Conservation (phyloP, 1,284 basidiomycete species). For the Apiotrichum akiyoshidainum region DNA sequence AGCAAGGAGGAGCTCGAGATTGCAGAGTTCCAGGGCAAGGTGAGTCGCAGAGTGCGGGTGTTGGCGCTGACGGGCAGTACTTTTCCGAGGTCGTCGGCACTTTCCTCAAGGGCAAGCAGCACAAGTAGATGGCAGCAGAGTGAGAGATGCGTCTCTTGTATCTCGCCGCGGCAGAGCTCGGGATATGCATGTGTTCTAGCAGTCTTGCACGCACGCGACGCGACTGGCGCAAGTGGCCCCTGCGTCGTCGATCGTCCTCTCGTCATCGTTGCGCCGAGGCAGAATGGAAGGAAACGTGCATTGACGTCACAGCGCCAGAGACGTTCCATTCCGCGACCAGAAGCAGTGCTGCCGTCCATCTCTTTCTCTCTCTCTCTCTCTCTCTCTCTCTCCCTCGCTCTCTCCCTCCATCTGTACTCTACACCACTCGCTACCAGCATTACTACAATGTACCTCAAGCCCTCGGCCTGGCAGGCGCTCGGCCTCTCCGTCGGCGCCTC, state of each 20-base stretch:
- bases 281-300: too few species aligned
- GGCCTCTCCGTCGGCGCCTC: constrained; percentile 2
- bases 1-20: constrained; percentile 62
- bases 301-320: too few species aligned
- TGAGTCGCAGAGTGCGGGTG: constrained; percentile 16
- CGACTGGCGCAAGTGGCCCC: too few species aligned
- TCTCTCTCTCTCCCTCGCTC: not conserved
- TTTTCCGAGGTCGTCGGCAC: constrained; percentile 6
- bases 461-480: not conserved
- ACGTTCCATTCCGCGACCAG: too few species aligned
- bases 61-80: not conserved
- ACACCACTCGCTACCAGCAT: not conserved
- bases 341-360: too few species aligned
- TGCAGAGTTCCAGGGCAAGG: constrained; percentile 60
- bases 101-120: constrained; percentile 9
- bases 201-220: too few species aligned
- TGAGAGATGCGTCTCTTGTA: too few species aligned
- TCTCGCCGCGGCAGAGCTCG: too few species aligned
- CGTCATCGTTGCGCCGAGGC: too few species aligned
- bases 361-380: too few species aligned
- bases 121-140: not conserved
- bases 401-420: not conserved
- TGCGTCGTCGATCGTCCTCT: too few species aligned
- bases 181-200: too few species aligned
- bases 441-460: constrained; percentile 2